Base-by-base conservation (phyloP, 179 eudicot genomes). In the Heliamphora ciliata region DNA sequence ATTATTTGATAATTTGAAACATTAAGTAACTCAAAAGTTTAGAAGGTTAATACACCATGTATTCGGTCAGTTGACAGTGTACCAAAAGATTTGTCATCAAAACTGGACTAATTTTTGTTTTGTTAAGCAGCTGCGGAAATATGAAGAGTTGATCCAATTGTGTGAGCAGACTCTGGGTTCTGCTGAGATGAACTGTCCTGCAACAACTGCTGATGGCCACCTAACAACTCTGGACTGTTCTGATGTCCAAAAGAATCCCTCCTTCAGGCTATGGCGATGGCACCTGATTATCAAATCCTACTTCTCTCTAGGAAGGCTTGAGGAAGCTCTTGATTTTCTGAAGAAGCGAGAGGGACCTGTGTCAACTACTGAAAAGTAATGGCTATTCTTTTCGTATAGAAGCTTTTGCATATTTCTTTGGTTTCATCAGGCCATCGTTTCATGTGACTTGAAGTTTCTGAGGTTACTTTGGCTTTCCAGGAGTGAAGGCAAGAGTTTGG, bases 301-400 rank as follows among this genome's bases (percentile, higher is more conserved):
- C 83, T 94, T 92, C 82, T 91, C 87, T 85, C 82, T 90, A 55
- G 99, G 99, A 80, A 94, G 88, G 87, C 90, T 94, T 85, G 97
- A 94, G 82, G 90, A 85, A 66, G 98, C 96, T 86, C 88, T 90
- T 81, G 92, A 85, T 73, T 88, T 89, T 86, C 81, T 92, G 80
- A 88, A 89, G 72, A 94, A 92, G 88, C 92, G 86, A 74, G 91
- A 87, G 90, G 90, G 87, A 81, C 83, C 88, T 84, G 79, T 69
- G 72, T 84, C 86, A 77, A 72, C 84, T 79, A 76, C 80, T 68
- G 86, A 90, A 85, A 78, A 88, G 97, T 94, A 89, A 61, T 9
- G 0, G 17, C 84, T 76, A 18, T 65, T 75, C 65, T 68, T 68
- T 58, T 56, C 8, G 15, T 47, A 47, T 70, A n/a, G 14, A 24